These are phyloP conservation scores for Xylaria sp. DNA, from an alignment of 2,329 filamentous ascomycete genomes.

Conservation along the genomic window DNA sequence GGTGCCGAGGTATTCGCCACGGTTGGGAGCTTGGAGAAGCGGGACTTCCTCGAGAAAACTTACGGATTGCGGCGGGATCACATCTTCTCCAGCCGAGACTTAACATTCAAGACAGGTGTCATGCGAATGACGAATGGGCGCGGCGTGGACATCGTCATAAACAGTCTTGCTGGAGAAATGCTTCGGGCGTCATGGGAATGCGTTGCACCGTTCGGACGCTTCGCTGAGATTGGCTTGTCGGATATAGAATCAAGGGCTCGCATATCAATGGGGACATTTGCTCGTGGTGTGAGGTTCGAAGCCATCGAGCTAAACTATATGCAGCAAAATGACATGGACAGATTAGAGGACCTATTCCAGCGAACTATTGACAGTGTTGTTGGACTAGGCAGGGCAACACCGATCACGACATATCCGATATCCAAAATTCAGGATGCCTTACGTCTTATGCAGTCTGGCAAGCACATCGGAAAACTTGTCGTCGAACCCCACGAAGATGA, in stretches of 20 bases:
- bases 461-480: constrained; percentile 42
- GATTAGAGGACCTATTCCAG: constrained; percentile 33
- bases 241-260: constrained; percentile 50
- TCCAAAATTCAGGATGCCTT: constrained; percentile 42
- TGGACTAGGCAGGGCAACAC: constrained; percentile 26
- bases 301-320: constrained; percentile 40
- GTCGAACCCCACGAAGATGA: constrained; percentile 40
- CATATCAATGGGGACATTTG: constrained; percentile 54
- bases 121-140: constrained; percentile 44
- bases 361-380: constrained; percentile 33
- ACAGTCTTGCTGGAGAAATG: constrained; percentile 47
- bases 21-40: constrained; percentile 48
- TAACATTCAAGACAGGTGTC: constrained; percentile 47
- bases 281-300: constrained; percentile 42
- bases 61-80: constrained; percentile 48
- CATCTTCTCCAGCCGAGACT: constrained; percentile 50
- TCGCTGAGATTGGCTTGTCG: constrained; percentile 51
- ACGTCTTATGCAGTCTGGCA: constrained; percentile 40
- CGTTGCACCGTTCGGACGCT: constrained; percentile 50
- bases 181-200: constrained; percentile 51
- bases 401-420: constrained; percentile 39
- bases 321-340: constrained; percentile 29
- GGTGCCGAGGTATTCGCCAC: constrained; percentile 49
- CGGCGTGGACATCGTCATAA: constrained; percentile 51
- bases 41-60: constrained; percentile 45